Evolutionary conservation across 2,329 filamentous ascomycete species (phyloP), one percentile per base, ranked within the genome.

Genomic region (Sordariomycetes sp.): DNA sequence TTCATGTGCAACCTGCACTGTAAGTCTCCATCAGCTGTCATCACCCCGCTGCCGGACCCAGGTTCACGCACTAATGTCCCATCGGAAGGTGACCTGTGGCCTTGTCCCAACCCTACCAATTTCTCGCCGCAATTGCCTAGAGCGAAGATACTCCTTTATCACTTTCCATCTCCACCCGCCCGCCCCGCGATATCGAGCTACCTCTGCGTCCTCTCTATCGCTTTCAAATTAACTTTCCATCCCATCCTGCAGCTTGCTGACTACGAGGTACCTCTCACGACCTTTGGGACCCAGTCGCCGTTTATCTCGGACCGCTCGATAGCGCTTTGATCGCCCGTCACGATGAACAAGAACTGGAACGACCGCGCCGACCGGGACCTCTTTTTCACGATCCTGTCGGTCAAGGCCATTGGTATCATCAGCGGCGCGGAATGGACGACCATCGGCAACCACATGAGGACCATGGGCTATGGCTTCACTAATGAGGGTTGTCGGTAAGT

Each of bases 401-500:
- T 82, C 54, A 84, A 84, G 69, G 80, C 82, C 65, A 81, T 84
- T 63, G 80, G 80, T 61, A 74, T 82, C 65, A 82, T 84, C 67
- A 83, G 79, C 67, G 80, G 79, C 59, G 69, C 72, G 17, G 80
- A 84, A 79, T 84, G 80, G 80, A 77, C 74, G 32, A 80, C 75
- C 45, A 83, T 84, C 63, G 80, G 80, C 61, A 80, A 79, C 66
- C 74, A 80, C 60, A 83, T 84, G 80, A 74, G 80, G 60, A 68
- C 69, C 39, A 64, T 82, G 58, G 80, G 80, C 57, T 83, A 84
- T 63, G 78, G 79, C 67, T 83, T 84, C 66, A 83, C 80, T 20
- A 83, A 84, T 71, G 80, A 84, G 65, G 80, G 80, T 62, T 83
- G 80, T 62, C 78, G 80, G 80, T 83, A 70, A 71, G 79, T 77